Conservation (phyloP, 2,329 filamentous ascomycete species). For the Microsporum audouinii region DNA sequence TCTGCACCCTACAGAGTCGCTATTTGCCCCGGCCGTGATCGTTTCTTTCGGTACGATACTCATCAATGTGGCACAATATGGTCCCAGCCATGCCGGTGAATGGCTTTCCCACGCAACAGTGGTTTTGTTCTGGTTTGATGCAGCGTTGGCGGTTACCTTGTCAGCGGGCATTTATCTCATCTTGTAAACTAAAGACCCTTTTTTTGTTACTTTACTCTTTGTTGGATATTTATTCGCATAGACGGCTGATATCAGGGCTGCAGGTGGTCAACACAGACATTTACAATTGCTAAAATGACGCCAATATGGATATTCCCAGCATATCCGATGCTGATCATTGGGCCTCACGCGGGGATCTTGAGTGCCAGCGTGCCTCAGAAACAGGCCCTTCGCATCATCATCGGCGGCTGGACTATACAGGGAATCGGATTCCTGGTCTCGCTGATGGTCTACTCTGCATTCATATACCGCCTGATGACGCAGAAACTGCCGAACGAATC, state of each 20-base stretch:
- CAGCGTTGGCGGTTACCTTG: constrained; percentile 53
- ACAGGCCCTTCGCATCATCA: constrained; percentile 43
- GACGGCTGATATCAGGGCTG: neutral
- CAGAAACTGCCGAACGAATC: constrained; percentile 69
- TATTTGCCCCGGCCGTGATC: constrained; percentile 60
- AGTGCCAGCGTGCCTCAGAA: constrained; percentile 36
- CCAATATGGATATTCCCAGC: constrained; percentile 81
- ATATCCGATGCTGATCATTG: constrained; percentile 67
- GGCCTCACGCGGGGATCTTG: constrained; percentile 56
- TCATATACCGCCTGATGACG: constrained; percentile 78
- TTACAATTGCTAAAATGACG: constrained; percentile 72
- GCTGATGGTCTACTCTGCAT: constrained; percentile 73
- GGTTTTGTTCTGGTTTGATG: constrained; percentile 64
- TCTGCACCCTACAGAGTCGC: constrained; percentile 62
- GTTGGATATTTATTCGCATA: neutral
- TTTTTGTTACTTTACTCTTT: no score
- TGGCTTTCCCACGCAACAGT: constrained; percentile 54
- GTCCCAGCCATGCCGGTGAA: constrained; percentile 46
- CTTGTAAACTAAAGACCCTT: constrained; percentile 37
- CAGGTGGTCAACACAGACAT: constrained; percentile 54
- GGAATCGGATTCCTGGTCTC: constrained; percentile 54
- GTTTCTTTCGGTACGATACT: constrained; percentile 64
- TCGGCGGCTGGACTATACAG: constrained; percentile 50
- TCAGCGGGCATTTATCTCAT: constrained; percentile 64
- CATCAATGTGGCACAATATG: constrained; percentile 70